These are phyloP conservation scores for Chlamydomonas sp. DNA, from an alignment of 139 green algal genomes.

Conservation along the genomic window DNA sequence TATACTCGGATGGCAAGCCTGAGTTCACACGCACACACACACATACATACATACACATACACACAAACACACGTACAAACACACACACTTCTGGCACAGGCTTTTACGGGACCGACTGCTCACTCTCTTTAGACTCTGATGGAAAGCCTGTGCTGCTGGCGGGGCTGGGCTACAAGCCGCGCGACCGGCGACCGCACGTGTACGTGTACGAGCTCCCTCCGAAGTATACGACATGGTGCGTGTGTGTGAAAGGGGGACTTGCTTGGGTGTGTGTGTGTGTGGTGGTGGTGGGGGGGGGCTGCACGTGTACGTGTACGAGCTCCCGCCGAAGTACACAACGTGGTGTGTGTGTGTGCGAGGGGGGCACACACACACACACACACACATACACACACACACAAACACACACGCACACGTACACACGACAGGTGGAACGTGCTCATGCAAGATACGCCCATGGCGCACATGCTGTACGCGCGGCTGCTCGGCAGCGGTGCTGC, in stretches of 20 bases:
- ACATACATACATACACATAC: no score
- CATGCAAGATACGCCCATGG: no score
- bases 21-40: background rate
- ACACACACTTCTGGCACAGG: slow-evolving; percentile 4
- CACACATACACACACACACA: background rate
- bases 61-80: no score
- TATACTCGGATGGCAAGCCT: background rate
- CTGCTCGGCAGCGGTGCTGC: background rate
- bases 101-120: slow-evolving; percentile 29
- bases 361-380: no score
- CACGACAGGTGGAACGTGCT: no score
- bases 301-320: no score
- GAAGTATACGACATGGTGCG: slow-evolving; percentile 10
- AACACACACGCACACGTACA: background rate
- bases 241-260: background rate
- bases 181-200: slow-evolving; percentile 7
- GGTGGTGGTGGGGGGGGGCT: no score
- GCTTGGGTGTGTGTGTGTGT: background rate
- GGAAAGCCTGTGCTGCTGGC: slow-evolving; percentile 26
- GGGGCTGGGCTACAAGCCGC: slow-evolving; percentile 20
- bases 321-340: no score
- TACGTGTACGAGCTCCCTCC: slow-evolving; percentile 39
- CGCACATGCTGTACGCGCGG: background rate
- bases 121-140: slow-evolving; percentile 14
- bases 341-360: no score